Conservation (phyloP, 2,329 filamentous ascomycete species). For the Ophiostoma populinum region DNA sequence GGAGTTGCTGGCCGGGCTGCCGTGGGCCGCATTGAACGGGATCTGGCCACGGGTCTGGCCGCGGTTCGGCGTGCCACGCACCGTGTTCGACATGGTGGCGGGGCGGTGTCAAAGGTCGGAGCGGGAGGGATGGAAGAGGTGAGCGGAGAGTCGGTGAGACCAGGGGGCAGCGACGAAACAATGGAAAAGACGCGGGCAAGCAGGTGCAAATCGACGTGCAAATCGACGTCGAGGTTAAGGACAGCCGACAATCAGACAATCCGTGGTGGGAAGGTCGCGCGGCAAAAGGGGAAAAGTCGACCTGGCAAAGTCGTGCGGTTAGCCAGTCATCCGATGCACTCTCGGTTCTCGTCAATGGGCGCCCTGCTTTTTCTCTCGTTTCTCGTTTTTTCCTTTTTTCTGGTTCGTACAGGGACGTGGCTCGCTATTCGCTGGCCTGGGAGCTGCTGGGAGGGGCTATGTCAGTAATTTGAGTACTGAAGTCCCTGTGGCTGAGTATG, state of each 20-base stretch:
- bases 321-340: neutral
- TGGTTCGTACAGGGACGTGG: too few relatives aligned
- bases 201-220: too few relatives aligned
- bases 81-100: constrained; percentile 38
- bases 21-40: constrained; percentile 43
- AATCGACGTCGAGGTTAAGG: neutral
- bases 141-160: neutral
- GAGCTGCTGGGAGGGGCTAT: too few relatives aligned
- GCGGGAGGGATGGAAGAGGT: neutral
- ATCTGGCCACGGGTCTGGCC: constrained; percentile 39
- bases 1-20: constrained; percentile 40
- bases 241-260: too few relatives aligned
- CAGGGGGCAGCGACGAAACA: neutral
- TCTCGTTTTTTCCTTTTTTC: neutral
- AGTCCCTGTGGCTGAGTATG: too few relatives aligned
- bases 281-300: neutral
- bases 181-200: too few relatives aligned
- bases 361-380: neutral
- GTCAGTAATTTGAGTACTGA: too few relatives aligned
- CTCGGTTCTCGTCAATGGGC: neutral
- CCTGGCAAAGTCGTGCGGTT: too few relatives aligned
- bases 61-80: constrained; percentile 53
- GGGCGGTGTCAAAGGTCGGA: neutral
- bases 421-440: too few relatives aligned
- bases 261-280: too few relatives aligned